Base-by-base conservation (phyloP, 805 yeast species). In the Saturnispora ahearnii region DNA sequence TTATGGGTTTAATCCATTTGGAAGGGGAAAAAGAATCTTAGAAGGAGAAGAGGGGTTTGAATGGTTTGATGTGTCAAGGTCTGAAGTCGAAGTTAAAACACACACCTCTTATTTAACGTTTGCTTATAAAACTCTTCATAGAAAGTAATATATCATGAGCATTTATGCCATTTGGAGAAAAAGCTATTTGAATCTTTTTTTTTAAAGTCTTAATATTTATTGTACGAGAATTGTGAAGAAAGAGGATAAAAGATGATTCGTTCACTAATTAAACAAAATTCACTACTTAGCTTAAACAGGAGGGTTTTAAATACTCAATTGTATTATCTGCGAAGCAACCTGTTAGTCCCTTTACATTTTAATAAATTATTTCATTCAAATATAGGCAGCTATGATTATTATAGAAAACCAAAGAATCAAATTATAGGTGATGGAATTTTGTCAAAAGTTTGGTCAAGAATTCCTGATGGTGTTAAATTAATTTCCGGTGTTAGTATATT, bases 21-120 rank as follows among this genome's bases (percentile, higher is more conserved):
- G 99, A 3, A 84, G 81, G 62, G 97, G 98, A 12, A 68, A 74
- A 54, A 77, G 96, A 56, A 76, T 93, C 37, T 77, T 74, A 58
- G 97, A 91, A 68, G 99, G 99, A 49, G 97, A 91, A 60, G 77
- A 72, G 4, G 75, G 74, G 3, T 93, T 72, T 63, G 68, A 78
- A 29, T 93, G 99, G 99, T 70, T 73, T 50, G 75, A 87, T 57
- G 93, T 90, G n/a, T 80, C 96, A 15, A 83, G 81, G 63, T 72
- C 82, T 8, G 99, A 91, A 63, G 59, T 81, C 3, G 98, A 93
- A 62, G 73, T 91, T 58, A 91, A 91, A 68, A 83, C 89, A 6
- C 99, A 93, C 59, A 93, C 99, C 0, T 87, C 96, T 0, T 93
- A 88, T 62, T 69, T 93, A 60, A 87, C 96, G 2, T 93, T 93